A percentile compares a stretch with the other conserved stretches of the same genome.
Conservation (phyloP, 306 rosid species). For the Glycine soja region DNA sequence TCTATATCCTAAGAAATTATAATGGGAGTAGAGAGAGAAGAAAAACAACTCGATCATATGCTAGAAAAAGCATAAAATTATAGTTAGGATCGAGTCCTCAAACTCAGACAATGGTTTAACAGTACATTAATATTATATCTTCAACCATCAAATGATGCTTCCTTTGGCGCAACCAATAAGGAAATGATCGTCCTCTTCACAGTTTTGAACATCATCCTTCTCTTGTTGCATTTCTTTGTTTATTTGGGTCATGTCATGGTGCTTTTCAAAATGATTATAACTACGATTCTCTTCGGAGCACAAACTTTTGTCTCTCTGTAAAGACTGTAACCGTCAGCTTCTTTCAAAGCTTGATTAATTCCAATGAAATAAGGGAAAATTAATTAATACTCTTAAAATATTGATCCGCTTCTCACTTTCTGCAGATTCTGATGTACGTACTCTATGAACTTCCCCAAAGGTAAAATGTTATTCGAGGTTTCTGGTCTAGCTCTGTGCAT, state of each 20-base stretch:
- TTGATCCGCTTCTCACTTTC: background rate
- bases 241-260: background rate
- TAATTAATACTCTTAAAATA: background rate
- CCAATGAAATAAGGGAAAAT: background rate
- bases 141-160: background rate
- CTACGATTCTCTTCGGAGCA: background rate
- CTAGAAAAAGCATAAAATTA: no score
- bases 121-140: no score
- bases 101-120: no score
- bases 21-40: no score
- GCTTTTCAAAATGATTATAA: background rate
- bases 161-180: constrained; percentile 13
- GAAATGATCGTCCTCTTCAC: background rate
- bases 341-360: background rate
- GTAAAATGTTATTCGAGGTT: background rate
- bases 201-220: background rate
- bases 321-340: background rate
- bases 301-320: constrained; percentile 11
- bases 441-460: background rate
- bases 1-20: no score
- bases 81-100: no score
- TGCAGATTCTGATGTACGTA: no score
- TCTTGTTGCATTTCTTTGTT: background rate
- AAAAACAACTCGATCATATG: no score
- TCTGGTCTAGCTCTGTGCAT: no score